Evolutionary conservation across 2,329 filamentous ascomycete species (phyloP).

Genomic region (Rhexocercosporidium sp.): DNA sequence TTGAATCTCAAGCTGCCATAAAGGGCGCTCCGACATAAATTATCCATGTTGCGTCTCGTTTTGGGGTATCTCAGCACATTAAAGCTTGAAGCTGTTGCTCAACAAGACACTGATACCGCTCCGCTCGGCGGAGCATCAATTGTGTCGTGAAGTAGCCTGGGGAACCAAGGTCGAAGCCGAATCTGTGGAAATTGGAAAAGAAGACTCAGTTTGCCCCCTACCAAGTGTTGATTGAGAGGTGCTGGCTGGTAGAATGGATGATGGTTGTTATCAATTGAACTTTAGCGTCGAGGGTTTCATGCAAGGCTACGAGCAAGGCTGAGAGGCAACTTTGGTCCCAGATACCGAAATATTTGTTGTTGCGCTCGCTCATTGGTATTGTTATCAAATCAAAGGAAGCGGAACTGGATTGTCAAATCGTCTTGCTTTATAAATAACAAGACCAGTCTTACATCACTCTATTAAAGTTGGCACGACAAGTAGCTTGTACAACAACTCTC

Average conservation of each 20-base stretch:
- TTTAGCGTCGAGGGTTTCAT: conserved; percentile 2
- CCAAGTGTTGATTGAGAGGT: neutral
- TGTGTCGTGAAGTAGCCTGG: neutral
- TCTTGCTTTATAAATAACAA: no score
- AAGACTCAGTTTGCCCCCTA: neutral
- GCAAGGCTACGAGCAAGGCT: conserved; percentile 25
- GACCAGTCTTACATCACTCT: no score
- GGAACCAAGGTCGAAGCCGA: neutral
- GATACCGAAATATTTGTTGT: no score
- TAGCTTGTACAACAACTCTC: no score
- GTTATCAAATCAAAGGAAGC: no score
- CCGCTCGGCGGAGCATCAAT: neutral
- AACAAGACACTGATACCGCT: neutral
- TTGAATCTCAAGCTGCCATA: neutral
- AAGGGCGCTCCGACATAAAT: neutral
- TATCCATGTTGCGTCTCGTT: neutral
- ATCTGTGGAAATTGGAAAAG: neutral
- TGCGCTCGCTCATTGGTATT: no score
- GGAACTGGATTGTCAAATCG: no score
- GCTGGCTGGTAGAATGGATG: neutral
- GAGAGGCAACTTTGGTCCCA: no score
- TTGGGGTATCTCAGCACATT: neutral
- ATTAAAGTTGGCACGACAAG: no score
- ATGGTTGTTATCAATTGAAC: neutral
- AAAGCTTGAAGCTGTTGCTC: neutral